Base-by-base conservation (phyloP, 164 flowering plant species). In the Kalanchoe fedtschenkoi region DNA sequence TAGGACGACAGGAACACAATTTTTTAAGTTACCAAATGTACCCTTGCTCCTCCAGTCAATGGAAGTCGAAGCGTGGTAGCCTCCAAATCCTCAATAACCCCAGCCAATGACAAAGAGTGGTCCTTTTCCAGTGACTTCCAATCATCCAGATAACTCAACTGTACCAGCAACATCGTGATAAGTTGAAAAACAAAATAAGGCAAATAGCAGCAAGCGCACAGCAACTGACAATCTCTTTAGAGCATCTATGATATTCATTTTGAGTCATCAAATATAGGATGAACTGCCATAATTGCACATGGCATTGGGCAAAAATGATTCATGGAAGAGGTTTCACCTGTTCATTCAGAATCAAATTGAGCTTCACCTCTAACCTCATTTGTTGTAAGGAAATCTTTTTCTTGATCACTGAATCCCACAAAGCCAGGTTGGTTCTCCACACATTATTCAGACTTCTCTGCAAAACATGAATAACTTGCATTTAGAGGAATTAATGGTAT, bases 61-160 rank as follows among this genome's bases (percentile, higher is more conserved):
- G 99, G 97, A 73, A 93, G 80, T 5, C 85, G 89, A 53, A 85
- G 79, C 64, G 96, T 93, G 80, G 91, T 81, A 44, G 92, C 82
- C 68, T 84, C 86, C 62, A 93, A 76, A 76, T 90, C 91, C 73
- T 84, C 77, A 42, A 77, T 77, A 24, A 80, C 81, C 44, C 80
- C 87, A 43, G 81, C 70, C 66, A 93, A 69, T 58, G 97, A 80
- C 63, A 34, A 70, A 58, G 71, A 69, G 75, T 93, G 97, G 56
- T 88, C 95, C 71, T 71, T 74, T 75, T 93, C 99, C 59, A 81
- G 72, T 59, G 72, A 66, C 61, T 85, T 80, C 97, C 99, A 93
- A 69, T 83, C 83, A 41, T 90, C 83, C 24, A 88, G 87, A 73
- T 74, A 78, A 34, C 68, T 67, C 73, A 93, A 69, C 98, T 93